These are phyloP conservation scores for Cenchrus fungigraminus DNA, from an alignment of 176 grass and related monocot genomes.

Conservation along the genomic window DNA sequence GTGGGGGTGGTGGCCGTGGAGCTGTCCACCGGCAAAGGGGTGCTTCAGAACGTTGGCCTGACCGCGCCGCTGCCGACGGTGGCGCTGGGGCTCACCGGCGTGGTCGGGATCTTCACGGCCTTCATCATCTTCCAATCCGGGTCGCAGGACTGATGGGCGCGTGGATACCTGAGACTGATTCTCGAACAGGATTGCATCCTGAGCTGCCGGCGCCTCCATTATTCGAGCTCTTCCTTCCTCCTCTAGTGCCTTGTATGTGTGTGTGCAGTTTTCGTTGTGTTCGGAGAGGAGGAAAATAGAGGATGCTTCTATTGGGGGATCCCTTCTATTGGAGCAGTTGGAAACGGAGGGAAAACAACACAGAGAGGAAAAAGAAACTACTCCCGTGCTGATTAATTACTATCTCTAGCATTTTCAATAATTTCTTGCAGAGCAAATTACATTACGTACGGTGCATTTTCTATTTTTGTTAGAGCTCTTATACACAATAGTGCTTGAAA, in stretches of 20 bases:
- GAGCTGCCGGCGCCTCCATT: not conserved
- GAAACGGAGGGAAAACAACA: not conserved
- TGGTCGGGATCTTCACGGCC: slow-evolving; percentile 55
- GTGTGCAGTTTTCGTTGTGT: not conserved
- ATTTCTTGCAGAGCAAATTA: not conserved
- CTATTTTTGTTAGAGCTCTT: no score
- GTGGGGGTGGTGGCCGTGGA: slow-evolving; percentile 56
- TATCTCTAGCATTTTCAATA: not conserved
- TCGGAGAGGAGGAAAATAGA: not conserved
- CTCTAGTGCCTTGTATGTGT: not conserved
- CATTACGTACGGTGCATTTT: not conserved
- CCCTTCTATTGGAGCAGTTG: not conserved
- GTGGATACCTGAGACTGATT: not conserved
- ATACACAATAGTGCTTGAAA: no score
- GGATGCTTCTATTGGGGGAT: no score
- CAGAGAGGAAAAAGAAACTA: not conserved
- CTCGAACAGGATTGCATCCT: not conserved
- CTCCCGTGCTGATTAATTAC: not conserved
- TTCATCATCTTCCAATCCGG: slow-evolving; percentile 80
- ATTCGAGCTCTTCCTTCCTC: not conserved
- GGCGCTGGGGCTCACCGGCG: slow-evolving; percentile 64
- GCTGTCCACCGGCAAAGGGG: slow-evolving; percentile 73
- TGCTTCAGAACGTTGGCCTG: slow-evolving; percentile 78
- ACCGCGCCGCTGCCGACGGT: slow-evolving; percentile 59
- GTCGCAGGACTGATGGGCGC: slow-evolving; percentile 49